Evolutionary conservation across 2,329 filamentous ascomycete species (phyloP).

Genomic region (Colletotrichum orchidophilum): DNA sequence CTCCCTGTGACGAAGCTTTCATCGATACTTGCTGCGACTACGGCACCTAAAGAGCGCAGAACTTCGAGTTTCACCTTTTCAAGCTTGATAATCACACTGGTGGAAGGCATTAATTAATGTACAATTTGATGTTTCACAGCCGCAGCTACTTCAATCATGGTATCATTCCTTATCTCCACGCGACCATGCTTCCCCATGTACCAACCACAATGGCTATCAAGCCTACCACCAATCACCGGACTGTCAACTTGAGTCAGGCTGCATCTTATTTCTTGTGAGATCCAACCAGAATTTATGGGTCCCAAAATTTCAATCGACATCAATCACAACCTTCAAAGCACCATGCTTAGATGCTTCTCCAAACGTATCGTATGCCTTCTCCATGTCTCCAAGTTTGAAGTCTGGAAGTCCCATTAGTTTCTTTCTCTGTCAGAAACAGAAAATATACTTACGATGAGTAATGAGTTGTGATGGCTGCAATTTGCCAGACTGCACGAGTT

Average conservation of each 20-base stretch:
- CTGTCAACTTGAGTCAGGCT: no score
- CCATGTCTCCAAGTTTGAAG: conserved; percentile 53
- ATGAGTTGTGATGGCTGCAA: conserved; percentile 53
- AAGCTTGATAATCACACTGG: background rate
- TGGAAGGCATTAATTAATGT: background rate
- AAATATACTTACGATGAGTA: conserved; percentile 51
- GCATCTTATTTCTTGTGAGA: background rate
- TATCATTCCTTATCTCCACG: background rate
- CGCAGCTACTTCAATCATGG: background rate
- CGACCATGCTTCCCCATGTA: no score
- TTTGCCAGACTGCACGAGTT: conserved; percentile 51
- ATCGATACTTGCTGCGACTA: background rate
- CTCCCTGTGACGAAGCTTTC: background rate
- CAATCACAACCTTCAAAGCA: conserved; percentile 55
- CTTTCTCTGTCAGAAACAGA: rapidly evolving
- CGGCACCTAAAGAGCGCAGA: background rate
- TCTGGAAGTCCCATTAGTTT: conserved; percentile 35
- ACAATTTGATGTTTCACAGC: background rate
- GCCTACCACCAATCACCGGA: no score
- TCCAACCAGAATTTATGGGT: background rate
- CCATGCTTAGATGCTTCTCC: conserved; percentile 50
- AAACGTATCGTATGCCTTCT: conserved; percentile 55
- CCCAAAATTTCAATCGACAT: conserved; percentile 31
- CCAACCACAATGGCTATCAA: no score
- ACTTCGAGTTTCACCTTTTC: background rate